phyloP scores from a whole-genome alignment of 176 grass and related monocot genomes.

The Carex parvula region DNA sequence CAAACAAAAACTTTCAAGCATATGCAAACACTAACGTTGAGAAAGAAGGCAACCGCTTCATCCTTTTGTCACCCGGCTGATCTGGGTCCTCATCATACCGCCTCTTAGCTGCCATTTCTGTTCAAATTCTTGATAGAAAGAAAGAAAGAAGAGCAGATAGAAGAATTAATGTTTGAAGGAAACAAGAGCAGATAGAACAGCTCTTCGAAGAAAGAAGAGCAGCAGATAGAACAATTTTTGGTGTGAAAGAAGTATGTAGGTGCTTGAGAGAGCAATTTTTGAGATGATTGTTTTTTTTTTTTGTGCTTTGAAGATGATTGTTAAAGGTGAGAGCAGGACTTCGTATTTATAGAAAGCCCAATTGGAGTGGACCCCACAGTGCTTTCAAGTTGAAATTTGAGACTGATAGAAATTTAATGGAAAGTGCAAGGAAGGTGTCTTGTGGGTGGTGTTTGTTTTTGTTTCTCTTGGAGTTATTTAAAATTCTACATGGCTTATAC shows the following conservation, averaged over 20 bases:
- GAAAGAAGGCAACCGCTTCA: constrained; percentile 59
- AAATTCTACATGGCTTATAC: not conserved
- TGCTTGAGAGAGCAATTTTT: not conserved
- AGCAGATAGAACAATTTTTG: no score
- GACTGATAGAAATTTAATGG: not conserved
- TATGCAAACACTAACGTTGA: constrained; percentile 44
- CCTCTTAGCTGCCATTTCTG: constrained; percentile 63
- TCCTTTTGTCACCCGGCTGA: constrained; percentile 49
- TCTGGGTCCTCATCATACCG: constrained; percentile 44
- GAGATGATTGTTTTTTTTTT: not conserved
- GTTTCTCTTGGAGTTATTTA: not conserved
- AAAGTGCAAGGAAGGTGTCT: not conserved
- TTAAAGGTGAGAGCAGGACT: not conserved
- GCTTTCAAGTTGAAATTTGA: not conserved
- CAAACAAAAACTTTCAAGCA: not conserved
- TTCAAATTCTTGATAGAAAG: not conserved
- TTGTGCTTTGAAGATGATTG: not conserved
- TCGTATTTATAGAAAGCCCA: not conserved
- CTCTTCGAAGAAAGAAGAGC: no score
- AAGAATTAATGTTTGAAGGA: no score
- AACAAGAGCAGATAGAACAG: no score
- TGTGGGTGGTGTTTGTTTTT: not conserved
- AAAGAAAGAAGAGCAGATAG: not conserved
- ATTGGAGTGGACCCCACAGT: not conserved
- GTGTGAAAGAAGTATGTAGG: not conserved